Conservation (phyloP, 352 stramenopile genomes). For the Globisporangium canariense region DNA sequence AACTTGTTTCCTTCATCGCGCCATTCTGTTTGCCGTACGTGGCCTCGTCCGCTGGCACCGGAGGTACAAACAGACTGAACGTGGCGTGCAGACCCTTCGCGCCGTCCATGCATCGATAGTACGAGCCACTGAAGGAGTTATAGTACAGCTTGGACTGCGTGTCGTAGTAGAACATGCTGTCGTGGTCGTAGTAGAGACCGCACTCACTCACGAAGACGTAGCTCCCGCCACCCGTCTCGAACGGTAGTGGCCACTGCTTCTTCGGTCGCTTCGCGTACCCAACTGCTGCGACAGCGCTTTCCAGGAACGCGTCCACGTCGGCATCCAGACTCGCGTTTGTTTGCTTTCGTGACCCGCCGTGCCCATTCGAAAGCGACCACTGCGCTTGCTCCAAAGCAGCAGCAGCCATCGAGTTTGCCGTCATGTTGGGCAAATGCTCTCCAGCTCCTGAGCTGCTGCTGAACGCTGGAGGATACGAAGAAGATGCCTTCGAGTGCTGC, state of each 20-base stretch:
- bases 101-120: conserved; percentile 46
- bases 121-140: conserved; percentile 62
- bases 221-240: conserved; percentile 73
- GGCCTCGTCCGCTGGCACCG: conserved; percentile 44
- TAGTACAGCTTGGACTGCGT: conserved; percentile 71
- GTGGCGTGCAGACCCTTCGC: conserved; percentile 19
- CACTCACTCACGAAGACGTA: conserved; percentile 67
- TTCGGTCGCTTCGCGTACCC: conserved; percentile 59
- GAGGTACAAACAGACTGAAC: conserved; percentile 51
- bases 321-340: conserved; percentile 21
- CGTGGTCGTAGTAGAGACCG: conserved; percentile 74
- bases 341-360: conserved; percentile 25
- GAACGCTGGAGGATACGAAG: background rate
- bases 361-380: conserved; percentile 71
- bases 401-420: conserved; percentile 43
- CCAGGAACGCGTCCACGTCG: conserved; percentile 63
- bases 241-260: conserved; percentile 74
- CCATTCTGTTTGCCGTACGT: conserved; percentile 19
- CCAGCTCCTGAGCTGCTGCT: background rate
- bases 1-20: conserved; percentile 4
- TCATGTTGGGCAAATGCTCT: background rate
- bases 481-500: conserved; percentile 16
- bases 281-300: conserved; percentile 54
- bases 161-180: conserved; percentile 87
- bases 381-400: conserved; percentile 79